Evolutionary conservation across 192 early-diverging fungal species (phyloP).

Genomic region (Dimargaris xerosporica): DNA sequence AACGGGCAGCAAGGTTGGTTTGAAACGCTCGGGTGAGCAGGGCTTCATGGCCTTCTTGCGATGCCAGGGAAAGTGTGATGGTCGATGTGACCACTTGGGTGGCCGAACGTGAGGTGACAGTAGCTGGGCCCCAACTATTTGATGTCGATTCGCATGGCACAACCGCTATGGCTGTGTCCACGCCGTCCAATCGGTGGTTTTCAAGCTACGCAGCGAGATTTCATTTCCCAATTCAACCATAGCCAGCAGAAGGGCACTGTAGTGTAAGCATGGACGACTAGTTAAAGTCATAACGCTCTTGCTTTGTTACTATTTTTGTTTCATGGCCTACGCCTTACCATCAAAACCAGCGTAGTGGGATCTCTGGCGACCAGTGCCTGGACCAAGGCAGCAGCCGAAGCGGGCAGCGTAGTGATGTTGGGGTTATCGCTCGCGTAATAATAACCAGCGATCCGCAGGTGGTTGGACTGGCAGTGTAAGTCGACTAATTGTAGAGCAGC

Average conservation of each 20-base stretch:
- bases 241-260: background rate
- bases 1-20: background rate
- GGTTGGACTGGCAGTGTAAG: constrained; percentile 30
- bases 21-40: no score
- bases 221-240: no score
- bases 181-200: no score
- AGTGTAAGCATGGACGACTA: constrained; percentile 7
- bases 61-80: no score
- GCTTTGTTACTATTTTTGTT: background rate
- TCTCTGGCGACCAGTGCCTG: constrained; percentile 28
- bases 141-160: no score
- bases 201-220: no score
- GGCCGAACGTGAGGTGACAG: no score
- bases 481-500: constrained; percentile 69
- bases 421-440: constrained; percentile 41
- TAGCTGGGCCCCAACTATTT: no score
- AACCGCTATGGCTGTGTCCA: no score
- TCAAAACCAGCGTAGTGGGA: constrained; percentile 32
- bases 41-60: no score
- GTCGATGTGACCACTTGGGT: no score
- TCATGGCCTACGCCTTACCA: constrained; percentile 26
- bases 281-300: background rate
- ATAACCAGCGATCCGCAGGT: constrained; percentile 39
- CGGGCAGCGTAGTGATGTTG: constrained; percentile 26
- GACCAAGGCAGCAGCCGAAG: constrained; percentile 32